Evolutionary conservation across 257 asterid genomes (phyloP), one percentile per base, ranked within the genome.

Genomic region (Primulina eburnea): DNA sequence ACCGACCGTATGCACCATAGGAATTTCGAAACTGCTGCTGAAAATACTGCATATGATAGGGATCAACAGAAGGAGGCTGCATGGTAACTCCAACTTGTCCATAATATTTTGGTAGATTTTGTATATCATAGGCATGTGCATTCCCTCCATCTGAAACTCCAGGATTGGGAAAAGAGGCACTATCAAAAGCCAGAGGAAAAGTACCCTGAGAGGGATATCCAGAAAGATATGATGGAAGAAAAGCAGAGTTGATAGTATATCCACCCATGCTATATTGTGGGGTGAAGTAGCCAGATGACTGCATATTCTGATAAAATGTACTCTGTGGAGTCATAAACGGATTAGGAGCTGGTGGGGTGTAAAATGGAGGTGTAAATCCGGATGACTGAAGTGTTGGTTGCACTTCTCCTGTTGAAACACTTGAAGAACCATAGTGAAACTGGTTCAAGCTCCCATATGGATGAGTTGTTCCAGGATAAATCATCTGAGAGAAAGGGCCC

Each of bases 231-330:
- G 81, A 50, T 38, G 81, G 81, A 20, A 75, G 57, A 71, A 35
- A 67, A 7, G 81, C 35, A 35, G 82, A 64, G 71, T 70, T 80
- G 68, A 70, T 47, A 59, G 62, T 62, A 64, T 80, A 82, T 21
- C 79, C 79, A 74, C 82, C 80, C 24, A 71, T 28, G 67, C 68
- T 65, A 67, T 77, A 78, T 69, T 72, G 85, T 59, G 84, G 77
- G 62, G 74, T 29, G 50, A 72, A 64, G 73, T 68, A 80, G 64
- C 81, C 80, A 53, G 76, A 62, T 62, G 81, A 73, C 56, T 71
- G 82, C 34, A 77, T 55, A 70, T 71, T 74, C 12, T 74, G 78
- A 68, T 80, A 75, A 71, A 62, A 75, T 16, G 68, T 53, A 53
- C 37, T 69, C 9, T 78, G 69, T 71, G 82, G 17, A 32, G 81